These are phyloP conservation scores for Bacidia rubella DNA, from an alignment of 495 filamentous ascomycete genomes.

Conservation along the genomic window DNA sequence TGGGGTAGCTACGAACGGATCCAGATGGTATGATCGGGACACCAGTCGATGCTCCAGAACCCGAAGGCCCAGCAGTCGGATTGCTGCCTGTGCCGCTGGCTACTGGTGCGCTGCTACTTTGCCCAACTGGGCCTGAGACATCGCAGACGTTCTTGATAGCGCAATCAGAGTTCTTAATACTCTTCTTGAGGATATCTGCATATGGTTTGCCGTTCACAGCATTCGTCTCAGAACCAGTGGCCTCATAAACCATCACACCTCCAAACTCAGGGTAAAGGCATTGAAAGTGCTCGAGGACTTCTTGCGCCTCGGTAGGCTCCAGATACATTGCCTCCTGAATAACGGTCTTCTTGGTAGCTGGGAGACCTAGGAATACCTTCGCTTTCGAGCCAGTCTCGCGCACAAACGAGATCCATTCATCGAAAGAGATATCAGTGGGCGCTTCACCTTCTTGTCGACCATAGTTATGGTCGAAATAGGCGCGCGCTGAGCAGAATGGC, in stretches of 20 bases:
- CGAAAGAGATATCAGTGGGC: conserved; percentile 49
- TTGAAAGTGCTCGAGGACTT: conserved; percentile 38
- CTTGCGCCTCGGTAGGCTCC: conserved; percentile 31
- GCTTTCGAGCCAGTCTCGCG: conserved; percentile 40
- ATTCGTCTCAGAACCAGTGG: conserved; percentile 40
- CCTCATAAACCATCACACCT: conserved; percentile 64
- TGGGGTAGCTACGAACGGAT: neutral
- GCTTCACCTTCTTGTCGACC: conserved; percentile 4
- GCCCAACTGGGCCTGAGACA: conserved; percentile 20
- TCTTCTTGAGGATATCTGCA: conserved; percentile 29
- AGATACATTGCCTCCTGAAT: conserved; percentile 27
- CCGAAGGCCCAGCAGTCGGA: neutral
- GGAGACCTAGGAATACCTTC: conserved; percentile 54
- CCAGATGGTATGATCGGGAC: neutral
- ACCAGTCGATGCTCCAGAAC: neutral
- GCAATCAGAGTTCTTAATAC: conserved; percentile 23
- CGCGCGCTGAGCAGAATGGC: conserved; percentile 26
- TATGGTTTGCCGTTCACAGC: conserved; percentile 30
- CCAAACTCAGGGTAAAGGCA: conserved; percentile 43
- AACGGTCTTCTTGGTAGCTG: conserved; percentile 33
- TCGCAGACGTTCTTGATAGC: neutral
- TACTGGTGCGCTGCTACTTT: neutral
- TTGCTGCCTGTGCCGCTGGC: neutral
- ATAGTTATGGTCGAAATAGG: conserved; percentile 16
- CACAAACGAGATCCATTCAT: conserved; percentile 60